Evolutionary conservation across 208 protist genomes (phyloP), one percentile per base, ranked within the genome.

Genomic region (Trichomonas gallinae): DNA sequence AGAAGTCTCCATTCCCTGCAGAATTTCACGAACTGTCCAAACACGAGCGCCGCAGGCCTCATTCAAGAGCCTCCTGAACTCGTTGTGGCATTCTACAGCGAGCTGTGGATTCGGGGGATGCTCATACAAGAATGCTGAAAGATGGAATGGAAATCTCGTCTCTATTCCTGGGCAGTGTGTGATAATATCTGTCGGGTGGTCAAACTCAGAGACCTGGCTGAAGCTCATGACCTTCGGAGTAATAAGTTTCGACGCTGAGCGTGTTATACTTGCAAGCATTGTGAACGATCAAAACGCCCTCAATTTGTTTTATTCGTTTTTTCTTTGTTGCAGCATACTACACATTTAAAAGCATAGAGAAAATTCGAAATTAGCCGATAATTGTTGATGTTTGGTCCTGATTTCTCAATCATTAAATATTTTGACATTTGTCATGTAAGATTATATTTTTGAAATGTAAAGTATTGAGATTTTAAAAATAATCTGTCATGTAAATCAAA

Each of bases 21-120:
- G 44, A 93, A 93, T 93, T 51, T 93, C 87, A 51, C 87, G 40
- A 93, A 93, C 87, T 38, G 87, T 93, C 87, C 87, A 93, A 10
- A 93, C 44, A 11, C 44, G 4, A 8, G 87, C 87, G 31, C 87
- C 87, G 17, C n/a, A 51, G 0, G 44, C 45, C 3, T 93, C 44
- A n/a, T 93, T 8, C 11, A 93, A 17, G 1, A 51, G 3, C 17
- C 46, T 48, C 23, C 87, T 34, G n/a, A 93, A 93, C 26, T 51
- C 45, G 31, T 93, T 15, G 31, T 93, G 87, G 44, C 87, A 93
- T 93, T 58, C 10, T 11, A 51, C 44, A 15, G 87, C 87, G 8
- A 49, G 0, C 4, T 93, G 8, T 4, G 44, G 87, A 51, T 93
- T 38, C 11, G 87, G 87, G 0, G 87, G 87, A 36, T 93, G 40